Conservation (phyloP, 257 asterid genomes). For the Haberlea rhodopensis region DNA sequence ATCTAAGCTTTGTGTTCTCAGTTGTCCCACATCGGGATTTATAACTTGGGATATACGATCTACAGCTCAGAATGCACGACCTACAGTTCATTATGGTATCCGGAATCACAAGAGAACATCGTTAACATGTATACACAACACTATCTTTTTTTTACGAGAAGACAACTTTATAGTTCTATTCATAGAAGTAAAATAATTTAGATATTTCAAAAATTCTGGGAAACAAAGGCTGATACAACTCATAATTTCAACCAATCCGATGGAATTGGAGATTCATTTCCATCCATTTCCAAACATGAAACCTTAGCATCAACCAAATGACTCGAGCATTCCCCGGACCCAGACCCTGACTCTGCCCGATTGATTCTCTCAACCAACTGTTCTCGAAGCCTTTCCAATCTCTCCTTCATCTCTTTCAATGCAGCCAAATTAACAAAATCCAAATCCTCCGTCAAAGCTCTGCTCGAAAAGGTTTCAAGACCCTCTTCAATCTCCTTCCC, state of each 20-base stretch:
- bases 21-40: too few species aligned
- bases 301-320: not conserved
- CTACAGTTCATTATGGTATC: too few species aligned
- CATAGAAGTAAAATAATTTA: too few species aligned
- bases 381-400: constrained; percentile 29
- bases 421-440: constrained; percentile 10
- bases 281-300: not conserved
- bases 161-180: too few species aligned
- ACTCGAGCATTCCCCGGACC: constrained; percentile 1
- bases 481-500: constrained; percentile 30
- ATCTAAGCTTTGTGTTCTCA: too few species aligned
- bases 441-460: constrained; percentile 25
- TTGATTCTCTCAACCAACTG: constrained; percentile 7
- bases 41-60: too few species aligned
- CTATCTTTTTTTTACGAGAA: too few species aligned
- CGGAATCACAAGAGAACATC: too few species aligned
- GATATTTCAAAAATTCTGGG: too few species aligned
- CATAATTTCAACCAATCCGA: constrained; percentile 30
- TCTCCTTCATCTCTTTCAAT: constrained; percentile 32
- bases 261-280: constrained; percentile 3
- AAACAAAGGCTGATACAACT: not conserved
- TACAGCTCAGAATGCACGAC: too few species aligned
- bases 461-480: constrained; percentile 22
- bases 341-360: not conserved
- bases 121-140: too few species aligned